Base-by-base conservation (phyloP, 2,329 filamentous ascomycete genomes). In the Fusarium brachygibbosum region DNA sequence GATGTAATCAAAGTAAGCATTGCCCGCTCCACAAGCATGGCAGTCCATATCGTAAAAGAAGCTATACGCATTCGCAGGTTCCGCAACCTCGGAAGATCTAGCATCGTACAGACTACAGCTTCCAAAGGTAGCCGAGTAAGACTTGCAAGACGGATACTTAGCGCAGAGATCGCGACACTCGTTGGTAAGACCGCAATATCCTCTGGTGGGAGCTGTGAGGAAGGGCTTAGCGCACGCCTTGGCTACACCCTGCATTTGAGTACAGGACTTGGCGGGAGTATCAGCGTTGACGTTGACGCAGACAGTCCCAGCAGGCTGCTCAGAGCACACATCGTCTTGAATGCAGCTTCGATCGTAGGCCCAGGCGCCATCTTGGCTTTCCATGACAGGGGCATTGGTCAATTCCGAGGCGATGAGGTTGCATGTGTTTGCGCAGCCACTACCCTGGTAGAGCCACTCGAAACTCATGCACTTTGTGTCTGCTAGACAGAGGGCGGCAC, bases 101-200 rank as follows among this genome's bases (percentile, higher is more conserved):
- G 59, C 66, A 2, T 69, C 11, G 12, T 68, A 72, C 2, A 72
- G 28, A 1, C 52, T 68, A n/a, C 69, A 72, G 21, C 66, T 66
- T 0, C 59, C 58, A 38, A 58, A 68, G 2, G 68, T 66, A 23
- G 64, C 56, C 2, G 57, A 62, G 41, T 69, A 73, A n/a, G 70
- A 73, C 44, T 73, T 73, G 35, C 70, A 73, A 2, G 57, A 68
- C 1, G 70, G 63, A 10, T 73, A 58, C 37, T 67, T 54, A 23
- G 70, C 70, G 14, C 70, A 73, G 10, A 73, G 41, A 19, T 73
- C 70, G 14, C 70, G 68, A 2, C 70, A 73, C 44, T 73, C 54
- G 16, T 58, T 69, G 16, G 51, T 58, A 0, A 58, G 40, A 23
- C 59, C 63, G 10, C 70, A 73, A 7, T 21, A 31, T 1, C 51